Evolutionary conservation across 148 eudicot genomes (phyloP), one percentile per base, ranked within the genome.

Genomic region (Arctostaphylos glauca): DNA sequence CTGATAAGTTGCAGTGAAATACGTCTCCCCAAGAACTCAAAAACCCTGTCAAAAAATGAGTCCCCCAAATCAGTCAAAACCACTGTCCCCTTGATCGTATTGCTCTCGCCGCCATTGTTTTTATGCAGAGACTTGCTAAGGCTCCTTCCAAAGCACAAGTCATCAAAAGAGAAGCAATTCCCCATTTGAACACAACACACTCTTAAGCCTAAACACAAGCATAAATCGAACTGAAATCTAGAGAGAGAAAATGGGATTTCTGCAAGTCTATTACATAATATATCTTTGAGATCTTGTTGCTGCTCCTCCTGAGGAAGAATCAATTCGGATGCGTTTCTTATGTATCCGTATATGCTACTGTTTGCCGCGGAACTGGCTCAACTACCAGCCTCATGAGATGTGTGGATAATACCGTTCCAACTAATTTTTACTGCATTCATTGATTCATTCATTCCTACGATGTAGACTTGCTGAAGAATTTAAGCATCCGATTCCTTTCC

Each of bases 1-100:
- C 92, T 87, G 79, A 94, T 86, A 44, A 94, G 97, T 76, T 92
- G 97, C 5, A 94, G 23, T 3, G 95, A 92, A 67, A 94, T 94
- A 1, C 92, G 92, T 71, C 79, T 86, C 12, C 98, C 92, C 2
- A 91, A 73, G 25, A 91, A 50, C 59, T 94, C 98, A 55, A 85
- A 86, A 83, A 93, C 21, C 16, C 92, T 86, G 81, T 94, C 97
- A 3, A 94, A 80, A 77, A 91, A 41, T 3, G 92, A 91, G 38
- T 94, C 91, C 1, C 87, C 54, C 0, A 89, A 75, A 82, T 94
- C 94, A 9, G 82, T 91, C 70, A 94, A 81, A 31, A 88, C 89
- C 1, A 91, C 92, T 1, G 80, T 90, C 54, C 95, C 98, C 67
- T 76, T 89, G 21, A 94, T 89, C 85, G 83, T 89, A 75, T 41